Evolutionary conservation across 2,329 filamentous ascomycete genomes (phyloP).

Genomic region (Venturia oleaginea): DNA sequence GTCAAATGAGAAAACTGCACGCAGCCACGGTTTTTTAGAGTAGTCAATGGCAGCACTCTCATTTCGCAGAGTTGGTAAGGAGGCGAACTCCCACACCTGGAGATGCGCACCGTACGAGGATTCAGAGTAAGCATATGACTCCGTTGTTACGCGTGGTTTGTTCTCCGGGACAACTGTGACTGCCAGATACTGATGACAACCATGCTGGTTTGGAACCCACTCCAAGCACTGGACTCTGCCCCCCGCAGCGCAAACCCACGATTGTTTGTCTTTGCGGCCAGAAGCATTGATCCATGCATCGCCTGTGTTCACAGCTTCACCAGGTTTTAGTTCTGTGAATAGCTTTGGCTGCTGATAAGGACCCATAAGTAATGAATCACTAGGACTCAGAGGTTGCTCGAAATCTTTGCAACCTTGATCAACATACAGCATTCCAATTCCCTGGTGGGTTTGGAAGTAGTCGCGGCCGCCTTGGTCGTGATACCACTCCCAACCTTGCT

Average conservation of each 20-base stretch:
- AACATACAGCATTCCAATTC: slow-evolving; percentile 25
- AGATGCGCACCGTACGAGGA: slow-evolving; percentile 41
- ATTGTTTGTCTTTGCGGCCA: slow-evolving; percentile 20
- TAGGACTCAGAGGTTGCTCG: slow-evolving; percentile 18
- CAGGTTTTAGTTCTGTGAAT: slow-evolving; percentile 30
- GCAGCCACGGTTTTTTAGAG: slow-evolving; percentile 35
- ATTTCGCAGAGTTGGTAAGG: slow-evolving; percentile 22
- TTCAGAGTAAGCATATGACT: slow-evolving; percentile 36
- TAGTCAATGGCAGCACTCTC: slow-evolving; percentile 34
- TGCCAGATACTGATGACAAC: slow-evolving; percentile 47
- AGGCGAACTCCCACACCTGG: slow-evolving; percentile 50
- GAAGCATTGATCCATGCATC: slow-evolving; percentile 31
- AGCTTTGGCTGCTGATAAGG: slow-evolving; percentile 35
- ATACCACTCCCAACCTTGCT: slow-evolving; percentile 46
- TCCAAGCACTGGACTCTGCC: slow-evolving; percentile 42
- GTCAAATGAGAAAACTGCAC: slow-evolving; percentile 44
- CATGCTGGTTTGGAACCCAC: slow-evolving; percentile 34
- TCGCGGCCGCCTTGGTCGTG: slow-evolving; percentile 31
- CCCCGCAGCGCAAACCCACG: slow-evolving; percentile 50
- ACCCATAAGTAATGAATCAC: slow-evolving; percentile 39
- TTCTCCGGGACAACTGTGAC: slow-evolving; percentile 24
- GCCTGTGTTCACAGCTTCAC: slow-evolving; percentile 36
- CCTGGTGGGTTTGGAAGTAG: slow-evolving; percentile 36
- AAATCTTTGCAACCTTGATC: slow-evolving; percentile 36
- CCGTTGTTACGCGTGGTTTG: slow-evolving; percentile 29